These are phyloP conservation scores for Fragaria vesca DNA, from an alignment of 306 rosid genomes.

Conservation along the genomic window DNA sequence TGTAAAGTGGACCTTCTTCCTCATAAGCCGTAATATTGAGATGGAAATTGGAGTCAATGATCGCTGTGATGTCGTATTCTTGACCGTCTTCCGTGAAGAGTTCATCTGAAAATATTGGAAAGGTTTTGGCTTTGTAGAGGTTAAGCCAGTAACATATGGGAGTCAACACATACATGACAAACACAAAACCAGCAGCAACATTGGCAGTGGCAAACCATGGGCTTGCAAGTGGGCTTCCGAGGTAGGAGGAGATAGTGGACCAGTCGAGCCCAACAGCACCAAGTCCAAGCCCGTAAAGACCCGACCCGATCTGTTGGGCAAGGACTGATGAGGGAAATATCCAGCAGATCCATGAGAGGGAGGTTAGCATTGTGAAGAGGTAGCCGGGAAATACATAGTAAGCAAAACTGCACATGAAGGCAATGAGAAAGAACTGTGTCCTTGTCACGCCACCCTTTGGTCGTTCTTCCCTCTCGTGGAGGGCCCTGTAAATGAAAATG, in stretches of 20 bases:
- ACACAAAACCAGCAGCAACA: slow-evolving; percentile 66
- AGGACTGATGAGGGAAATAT: slow-evolving; percentile 52
- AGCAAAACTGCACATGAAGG: slow-evolving; percentile 85
- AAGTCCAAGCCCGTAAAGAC: slow-evolving; percentile 72
- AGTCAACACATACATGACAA: slow-evolving; percentile 67
- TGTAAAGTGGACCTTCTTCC: slow-evolving; percentile 52
- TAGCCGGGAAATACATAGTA: slow-evolving; percentile 83
- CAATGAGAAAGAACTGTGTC: slow-evolving; percentile 68
- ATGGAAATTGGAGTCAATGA: slow-evolving; percentile 69
- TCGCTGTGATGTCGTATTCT: slow-evolving; percentile 55
- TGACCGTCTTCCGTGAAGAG: slow-evolving; percentile 55
- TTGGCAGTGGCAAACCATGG: slow-evolving; percentile 99
- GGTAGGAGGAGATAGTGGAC: slow-evolving; percentile 83
- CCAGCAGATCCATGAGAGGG: slow-evolving; percentile 94
- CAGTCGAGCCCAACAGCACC: slow-evolving; percentile 75
- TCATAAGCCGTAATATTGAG: slow-evolving; percentile 59
- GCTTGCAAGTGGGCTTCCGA: slow-evolving; percentile 93
- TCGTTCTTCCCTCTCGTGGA: slow-evolving; percentile 74
- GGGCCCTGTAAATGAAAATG: slow-evolving; percentile 45
- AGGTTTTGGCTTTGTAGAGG: slow-evolving; percentile 62
- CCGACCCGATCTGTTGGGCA: slow-evolving; percentile 90
- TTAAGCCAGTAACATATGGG: slow-evolving; percentile 73
- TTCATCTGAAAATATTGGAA: slow-evolving; percentile 60
- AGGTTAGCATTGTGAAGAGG: slow-evolving; percentile 73
- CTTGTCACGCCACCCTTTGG: slow-evolving; percentile 63